Base-by-base conservation (phyloP, 352 stramenopile species). In the Phytophthora niederhauseri region DNA sequence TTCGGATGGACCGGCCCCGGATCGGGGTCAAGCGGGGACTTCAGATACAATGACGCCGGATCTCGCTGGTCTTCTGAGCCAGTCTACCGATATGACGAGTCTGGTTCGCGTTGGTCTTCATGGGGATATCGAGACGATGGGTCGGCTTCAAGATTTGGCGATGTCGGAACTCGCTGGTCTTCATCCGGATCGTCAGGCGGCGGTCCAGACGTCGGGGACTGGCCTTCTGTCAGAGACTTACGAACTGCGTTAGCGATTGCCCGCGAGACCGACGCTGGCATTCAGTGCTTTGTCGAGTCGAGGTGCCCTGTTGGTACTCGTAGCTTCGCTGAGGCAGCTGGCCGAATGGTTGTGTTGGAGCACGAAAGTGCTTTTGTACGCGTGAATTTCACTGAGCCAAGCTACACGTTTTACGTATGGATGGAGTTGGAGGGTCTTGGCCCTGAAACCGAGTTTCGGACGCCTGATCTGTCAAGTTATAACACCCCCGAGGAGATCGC, bases 331-430 rank as follows among this genome's bases (percentile, higher is more conserved):
- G 69, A 68, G 24, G 58, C 70, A 1, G 75, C 74, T 38, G 77
- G 74, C 2, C 61, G 70, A 15, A 70, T 85, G 56, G 57, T 81
- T 15, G 68, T 77, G 4, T 50, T 85, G 30, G 51, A 65, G 14
- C 64, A 77, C 12, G 8, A 65, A 6, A 72, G 38, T 0, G 65
- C 77, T 14, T 55, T 46, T 1, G 60, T 70, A 9, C 43, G 52
- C 0, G 67, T 82, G 11, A 56, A 64, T 19, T 74, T 74, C 24
- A 30, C n/a, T 14, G 22, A 66, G 1, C 64, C 61, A 11, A 65
- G 55, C 0, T 81, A 64, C 57, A 57, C 20, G 2, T 80, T 82
- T 24, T 76, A 70, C 53, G 26, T 85, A 28, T 57, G 58, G 57
- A 38, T 85, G 36, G 57, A 26, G 1, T 20, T 83, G 7, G 72